A percentile compares a stretch with the other conserved stretches of the same genome.
Conservation (phyloP, 1,284 basidiomycete species). For the Cutaneotrichosporon sp. region DNA sequence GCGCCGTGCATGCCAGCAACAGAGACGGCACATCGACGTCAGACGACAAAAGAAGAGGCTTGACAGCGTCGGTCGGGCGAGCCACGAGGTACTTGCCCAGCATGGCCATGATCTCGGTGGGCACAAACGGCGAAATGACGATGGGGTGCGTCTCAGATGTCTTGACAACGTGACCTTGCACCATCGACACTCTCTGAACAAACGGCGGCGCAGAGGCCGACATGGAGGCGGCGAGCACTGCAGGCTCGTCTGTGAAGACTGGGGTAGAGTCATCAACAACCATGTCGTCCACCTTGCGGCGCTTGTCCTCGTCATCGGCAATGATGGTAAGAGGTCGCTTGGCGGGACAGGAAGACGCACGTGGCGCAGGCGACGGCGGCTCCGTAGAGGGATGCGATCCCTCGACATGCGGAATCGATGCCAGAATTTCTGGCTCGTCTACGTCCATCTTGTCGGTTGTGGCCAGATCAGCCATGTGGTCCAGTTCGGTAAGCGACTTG, state of each 20-base stretch:
- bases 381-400: conserved; percentile 10
- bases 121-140: conserved; percentile 56
- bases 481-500: conserved; percentile 26
- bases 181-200: background rate
- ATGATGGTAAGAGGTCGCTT: conserved; percentile 26
- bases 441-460: conserved; percentile 35
- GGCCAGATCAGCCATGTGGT: conserved; percentile 26
- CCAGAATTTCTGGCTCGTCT: conserved; percentile 17
- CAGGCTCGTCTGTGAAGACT: conserved; percentile 14
- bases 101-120: conserved; percentile 29
- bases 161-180: conserved; percentile 50
- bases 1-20: conserved; percentile 55
- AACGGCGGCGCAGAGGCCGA: conserved; percentile 25
- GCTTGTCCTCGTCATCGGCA: conserved; percentile 38
- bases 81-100: conserved; percentile 31
- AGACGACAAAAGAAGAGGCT: conserved; percentile 27
- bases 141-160: conserved; percentile 79
- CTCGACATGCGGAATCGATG: conserved; percentile 13
- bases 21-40: conserved; percentile 46
- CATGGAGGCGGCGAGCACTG: conserved; percentile 16
- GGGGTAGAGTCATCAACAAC: conserved; percentile 26
- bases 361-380: conserved; percentile 2
- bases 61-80: conserved; percentile 13
- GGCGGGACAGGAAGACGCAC: conserved; percentile 38
- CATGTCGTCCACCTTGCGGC: conserved; percentile 39